Evolutionary conservation across 352 stramenopile genomes (phyloP), one percentile per base, ranked within the genome.

Genomic region (Phytophthora sp.): DNA sequence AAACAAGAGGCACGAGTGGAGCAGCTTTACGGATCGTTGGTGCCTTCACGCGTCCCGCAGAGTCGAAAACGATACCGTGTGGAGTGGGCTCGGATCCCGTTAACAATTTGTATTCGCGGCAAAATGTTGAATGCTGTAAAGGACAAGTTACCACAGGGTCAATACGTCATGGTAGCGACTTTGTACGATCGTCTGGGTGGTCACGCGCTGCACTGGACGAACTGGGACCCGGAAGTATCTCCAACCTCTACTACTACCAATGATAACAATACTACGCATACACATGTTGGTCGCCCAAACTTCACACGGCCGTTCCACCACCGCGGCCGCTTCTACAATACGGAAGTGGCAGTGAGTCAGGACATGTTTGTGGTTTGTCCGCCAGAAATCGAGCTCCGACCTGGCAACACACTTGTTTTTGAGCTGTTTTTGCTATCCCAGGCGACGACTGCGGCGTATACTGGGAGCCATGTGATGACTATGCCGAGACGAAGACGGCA

Each of bases 101-200:
- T 95, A 55, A 89, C 85, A 0, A 64, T 97, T 23, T 73, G 93
- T 46, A 66, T 97, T 33, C 71, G 75, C 5, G 58, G 79, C 4
- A 82, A 80, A 57, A 79, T 87, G 66, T 42, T 97, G 2, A 81
- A 83, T 11, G 91, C 79, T 7, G 66, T 97, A 18, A 96, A 96
- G 59, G 86, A 97, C 60, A 95, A 94, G 29, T 60, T 97, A 3
- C 88, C 83, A 2, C 45, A 64, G 2, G 92, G 90, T 0, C 70
- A 84, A 2, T 97, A 97, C 55, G 84, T 92, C 23, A 57, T 97
- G 24, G 69, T 98, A 2, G 74, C 76, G 18, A 97, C 88, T 13
- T 76, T 97, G 57, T 95, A 94, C 45, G 89, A 97, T 58, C 77
- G 86, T 1, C 71, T 98, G 3, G 89, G 89, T 8, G 92, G 92